Evolutionary conservation across 768 basidiomycete genomes (phyloP).

Genomic region (Hortiboletus flavorubellus): DNA sequence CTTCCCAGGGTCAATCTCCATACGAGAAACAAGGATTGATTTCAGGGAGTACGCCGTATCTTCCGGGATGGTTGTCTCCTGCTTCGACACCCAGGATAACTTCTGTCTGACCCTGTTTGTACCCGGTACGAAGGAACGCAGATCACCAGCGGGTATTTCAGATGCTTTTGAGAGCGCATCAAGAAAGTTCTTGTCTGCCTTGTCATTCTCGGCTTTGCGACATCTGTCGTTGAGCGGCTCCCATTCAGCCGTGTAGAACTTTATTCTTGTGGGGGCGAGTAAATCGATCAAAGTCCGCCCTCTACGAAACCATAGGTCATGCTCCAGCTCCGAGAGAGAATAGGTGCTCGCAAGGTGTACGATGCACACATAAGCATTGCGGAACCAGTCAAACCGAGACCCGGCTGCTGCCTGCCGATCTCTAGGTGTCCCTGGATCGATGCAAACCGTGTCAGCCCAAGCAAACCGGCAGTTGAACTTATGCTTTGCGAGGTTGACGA

Average conservation of each 20-base stretch:
- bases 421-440: neutral
- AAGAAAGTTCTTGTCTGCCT: neutral
- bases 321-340: neutral
- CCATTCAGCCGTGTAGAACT: constrained; percentile 7
- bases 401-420: neutral
- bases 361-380: constrained; percentile 5
- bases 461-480: neutral
- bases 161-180: constrained; percentile 1
- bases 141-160: neutral
- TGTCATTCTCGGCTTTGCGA: constrained; percentile 4
- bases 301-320: constrained; percentile 1
- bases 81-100: neutral
- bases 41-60: constrained; percentile 1
- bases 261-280: neutral
- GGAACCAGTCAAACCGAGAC: constrained; percentile 1
- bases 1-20: neutral
- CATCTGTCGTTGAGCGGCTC: neutral
- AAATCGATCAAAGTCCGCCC: neutral
- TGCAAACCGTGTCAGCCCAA: constrained; percentile 1
- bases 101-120: constrained; percentile 7
- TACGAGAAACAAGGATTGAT: constrained; percentile 2
- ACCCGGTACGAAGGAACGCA: constrained; percentile 1
- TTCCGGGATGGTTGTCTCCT: neutral
- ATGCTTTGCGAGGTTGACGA: neutral
- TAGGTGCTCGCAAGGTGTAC: neutral